These are phyloP conservation scores for Samsoniella hepiali DNA, from an alignment of 2,329 filamentous ascomycete species.

Conservation along the genomic window DNA sequence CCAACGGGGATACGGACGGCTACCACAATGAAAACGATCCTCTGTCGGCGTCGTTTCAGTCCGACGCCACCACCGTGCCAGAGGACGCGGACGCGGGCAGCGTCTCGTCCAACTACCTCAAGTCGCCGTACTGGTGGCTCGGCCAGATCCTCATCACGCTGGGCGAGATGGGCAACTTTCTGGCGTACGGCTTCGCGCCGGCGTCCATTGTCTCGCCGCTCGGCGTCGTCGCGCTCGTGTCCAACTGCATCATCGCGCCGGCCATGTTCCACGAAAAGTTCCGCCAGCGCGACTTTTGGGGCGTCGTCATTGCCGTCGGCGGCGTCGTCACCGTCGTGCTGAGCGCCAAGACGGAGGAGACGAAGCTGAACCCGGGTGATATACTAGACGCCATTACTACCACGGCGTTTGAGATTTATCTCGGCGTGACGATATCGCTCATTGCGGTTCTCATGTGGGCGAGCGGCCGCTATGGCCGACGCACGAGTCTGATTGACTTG, in stretches of 20 bases:
- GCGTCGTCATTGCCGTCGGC: slow-evolving; percentile 79
- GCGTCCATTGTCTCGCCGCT: slow-evolving; percentile 96
- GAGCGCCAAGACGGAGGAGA: slow-evolving; percentile 85
- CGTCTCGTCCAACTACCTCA: slow-evolving; percentile 69
- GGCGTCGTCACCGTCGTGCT: slow-evolving; percentile 91
- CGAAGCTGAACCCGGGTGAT: slow-evolving; percentile 83
- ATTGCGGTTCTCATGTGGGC: slow-evolving; percentile 77
- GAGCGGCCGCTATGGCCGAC: slow-evolving; percentile 79
- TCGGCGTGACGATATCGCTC: slow-evolving; percentile 69
- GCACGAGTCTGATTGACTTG: slow-evolving; percentile 85
- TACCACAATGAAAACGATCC: slow-evolving; percentile 46
- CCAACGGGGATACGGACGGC: slow-evolving; percentile 35
- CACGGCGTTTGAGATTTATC: slow-evolving; percentile 87
- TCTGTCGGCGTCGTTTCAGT: slow-evolving; percentile 49
- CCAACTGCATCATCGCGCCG: slow-evolving; percentile 95
- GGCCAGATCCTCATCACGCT: slow-evolving; percentile 90
- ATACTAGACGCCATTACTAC: slow-evolving; percentile 86
- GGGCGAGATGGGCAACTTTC: slow-evolving; percentile 92
- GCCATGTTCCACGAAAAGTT: slow-evolving; percentile 91
- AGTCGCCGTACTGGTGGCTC: slow-evolving; percentile 93
- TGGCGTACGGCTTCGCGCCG: slow-evolving; percentile 95
- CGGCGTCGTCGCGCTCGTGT: slow-evolving; percentile 93
- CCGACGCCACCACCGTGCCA: slow-evolving; percentile 29
- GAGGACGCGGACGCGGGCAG: slow-evolving; percentile 32
- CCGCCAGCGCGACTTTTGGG: slow-evolving; percentile 77